Evolutionary conservation across 768 basidiomycete genomes (phyloP), one percentile per base, ranked within the genome.

Genomic region (Serendipita sp.): DNA sequence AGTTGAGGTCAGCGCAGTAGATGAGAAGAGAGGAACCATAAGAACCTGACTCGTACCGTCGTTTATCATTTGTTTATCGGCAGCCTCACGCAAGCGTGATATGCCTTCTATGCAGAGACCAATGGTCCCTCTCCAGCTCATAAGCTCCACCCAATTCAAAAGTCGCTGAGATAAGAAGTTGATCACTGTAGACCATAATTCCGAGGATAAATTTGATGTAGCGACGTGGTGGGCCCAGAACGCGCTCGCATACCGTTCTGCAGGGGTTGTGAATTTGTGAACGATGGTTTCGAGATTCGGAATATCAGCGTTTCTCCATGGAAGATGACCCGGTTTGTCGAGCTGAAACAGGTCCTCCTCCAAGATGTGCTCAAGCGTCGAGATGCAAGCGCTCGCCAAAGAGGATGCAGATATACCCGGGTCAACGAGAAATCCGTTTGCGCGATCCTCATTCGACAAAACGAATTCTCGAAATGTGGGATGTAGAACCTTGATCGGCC

Each of bases 381-480:
- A 8, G n/a, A 60, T n/a, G 34, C 56, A 60, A 11, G 30, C 56
- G 37, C 10, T 28, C 35, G 28, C 56, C 24, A 38, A 4, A 3
- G 11, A 10, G 4, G 56, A 32, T 11, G 24, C 28, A 8, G 56
- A 60, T 28, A 11, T 8, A 24, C 16, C 10, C 4, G 34, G 16
- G 4, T 60, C 4, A 10, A 60, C 16, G 18, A 60, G 56, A 35
- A 60, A 60, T 8, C 56, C 56, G 18, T 60, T 60, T 35, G 56
- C 56, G n/a, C 56, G 18, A 38, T 60, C 56, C 28, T 34, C 56
- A 10, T 60, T 38, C 8, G 48, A 51, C 24, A 35, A 10, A 11
- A 60, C 10, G 35, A 60, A 60, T n/a, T 60, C 56, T 8, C 56
- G 56, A 60, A 60, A 60, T 8, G 56, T 60, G 4, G 56, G 56